Conservation (phyloP, 2,329 filamentous ascomycete species). For the Verticillium klebahnii region DNA sequence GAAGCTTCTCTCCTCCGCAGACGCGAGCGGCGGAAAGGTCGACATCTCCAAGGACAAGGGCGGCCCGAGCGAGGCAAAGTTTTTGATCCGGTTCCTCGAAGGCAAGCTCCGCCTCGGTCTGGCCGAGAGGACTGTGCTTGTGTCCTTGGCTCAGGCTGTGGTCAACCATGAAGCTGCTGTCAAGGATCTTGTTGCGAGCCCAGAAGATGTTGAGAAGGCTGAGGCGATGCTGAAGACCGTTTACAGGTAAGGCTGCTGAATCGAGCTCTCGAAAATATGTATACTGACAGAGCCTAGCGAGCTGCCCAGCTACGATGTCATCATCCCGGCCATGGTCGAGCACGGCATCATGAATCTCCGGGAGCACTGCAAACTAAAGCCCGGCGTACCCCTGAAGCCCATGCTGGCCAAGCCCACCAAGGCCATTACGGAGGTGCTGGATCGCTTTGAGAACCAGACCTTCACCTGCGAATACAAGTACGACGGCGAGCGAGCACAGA, state of each 20-base stretch:
- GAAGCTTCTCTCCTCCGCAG: slow-evolving; percentile 88
- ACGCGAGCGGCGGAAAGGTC: slow-evolving; percentile 70
- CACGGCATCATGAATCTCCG: slow-evolving; percentile 79
- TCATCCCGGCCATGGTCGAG: slow-evolving; percentile 83
- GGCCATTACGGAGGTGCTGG: slow-evolving; percentile 93
- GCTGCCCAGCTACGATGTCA: slow-evolving; percentile 90
- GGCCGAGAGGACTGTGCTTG: slow-evolving; percentile 87
- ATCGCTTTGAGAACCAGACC: slow-evolving; percentile 89
- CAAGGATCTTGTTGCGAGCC: slow-evolving; percentile 65
- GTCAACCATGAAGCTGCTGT: slow-evolving; percentile 75
- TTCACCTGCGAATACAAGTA: slow-evolving; percentile 99
- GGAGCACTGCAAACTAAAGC: slow-evolving; percentile 84
- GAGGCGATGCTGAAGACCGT: slow-evolving; percentile 86
- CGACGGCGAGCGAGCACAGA: slow-evolving; percentile 96
- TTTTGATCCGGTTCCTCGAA: slow-evolving; percentile 85
- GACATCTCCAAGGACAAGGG: slow-evolving; percentile 92
- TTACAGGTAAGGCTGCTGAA: slow-evolving; percentile 58
- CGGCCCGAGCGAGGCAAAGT: slow-evolving; percentile 92
- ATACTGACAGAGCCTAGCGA: slow-evolving; percentile 57
- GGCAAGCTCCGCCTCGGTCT: slow-evolving; percentile 89
- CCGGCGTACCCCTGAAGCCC: slow-evolving; percentile 91
- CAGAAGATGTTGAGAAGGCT: slow-evolving; percentile 74
- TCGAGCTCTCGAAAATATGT: background rate
- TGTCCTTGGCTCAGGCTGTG: slow-evolving; percentile 84
- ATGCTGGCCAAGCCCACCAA: slow-evolving; percentile 99